These are phyloP conservation scores for Aspergillus chevalieri DNA, from an alignment of 2,329 filamentous ascomycete genomes.

Conservation along the genomic window DNA sequence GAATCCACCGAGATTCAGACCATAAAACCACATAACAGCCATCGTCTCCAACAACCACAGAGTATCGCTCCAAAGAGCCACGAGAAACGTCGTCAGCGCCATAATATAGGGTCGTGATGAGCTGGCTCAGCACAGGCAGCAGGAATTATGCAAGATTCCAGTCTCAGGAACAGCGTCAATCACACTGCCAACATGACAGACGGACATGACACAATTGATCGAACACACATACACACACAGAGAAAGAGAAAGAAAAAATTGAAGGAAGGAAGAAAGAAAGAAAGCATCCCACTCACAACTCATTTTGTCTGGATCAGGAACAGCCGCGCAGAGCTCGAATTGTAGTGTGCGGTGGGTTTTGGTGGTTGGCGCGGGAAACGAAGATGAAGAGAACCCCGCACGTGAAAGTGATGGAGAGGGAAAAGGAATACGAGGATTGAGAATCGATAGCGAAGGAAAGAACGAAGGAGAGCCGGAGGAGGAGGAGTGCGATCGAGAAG, in stretches of 20 bases:
- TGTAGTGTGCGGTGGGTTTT: slow-evolving; percentile 14
- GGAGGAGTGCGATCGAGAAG: slow-evolving; percentile 1
- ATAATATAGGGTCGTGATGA: not conserved
- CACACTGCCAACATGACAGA: slow-evolving; percentile 2
- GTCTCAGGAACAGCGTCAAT: slow-evolving; percentile 2
- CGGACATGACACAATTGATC: not conserved
- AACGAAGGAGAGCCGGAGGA: not conserved
- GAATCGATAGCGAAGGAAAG: not conserved
- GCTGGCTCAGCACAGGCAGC: not conserved
- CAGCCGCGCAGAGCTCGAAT: slow-evolving; percentile 1
- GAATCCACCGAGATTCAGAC: slow-evolving; percentile 2
- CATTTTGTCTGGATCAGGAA: slow-evolving; percentile 12
- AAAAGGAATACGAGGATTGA: slow-evolving; percentile 5
- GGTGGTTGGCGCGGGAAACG: slow-evolving; percentile 4
- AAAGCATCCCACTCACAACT: slow-evolving; percentile 18
- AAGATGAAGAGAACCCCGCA: slow-evolving; percentile 18
- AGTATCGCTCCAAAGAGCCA: slow-evolving; percentile 3
- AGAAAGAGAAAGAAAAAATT: not conserved
- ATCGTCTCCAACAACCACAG: slow-evolving; percentile 4
- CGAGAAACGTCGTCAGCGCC: not conserved
- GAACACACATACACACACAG: not conserved
- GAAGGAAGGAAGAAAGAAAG: slow-evolving; percentile 2
- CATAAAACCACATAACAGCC: slow-evolving; percentile 4
- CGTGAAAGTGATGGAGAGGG: slow-evolving; percentile 11
- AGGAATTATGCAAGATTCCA: slow-evolving; percentile 3